Percentiles rank a stretch among this genome's conserved stretches.
phyloP scores from a whole-genome alignment of 169 alveolate genomes.

The Cryptosporidium muris region DNA sequence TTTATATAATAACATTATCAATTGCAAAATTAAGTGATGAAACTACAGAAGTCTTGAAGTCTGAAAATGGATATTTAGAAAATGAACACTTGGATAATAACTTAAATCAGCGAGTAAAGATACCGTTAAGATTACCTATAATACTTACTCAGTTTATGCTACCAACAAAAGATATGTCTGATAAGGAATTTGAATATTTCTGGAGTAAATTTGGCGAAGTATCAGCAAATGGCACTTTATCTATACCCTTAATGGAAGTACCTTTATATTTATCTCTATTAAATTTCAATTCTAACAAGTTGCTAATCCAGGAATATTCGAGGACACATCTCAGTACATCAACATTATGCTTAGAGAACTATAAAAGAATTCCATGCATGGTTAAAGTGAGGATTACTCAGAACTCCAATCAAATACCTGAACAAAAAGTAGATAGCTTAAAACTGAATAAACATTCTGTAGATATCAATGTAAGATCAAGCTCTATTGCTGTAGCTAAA shows the following conservation, averaged over 20 bases:
- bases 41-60: not conserved
- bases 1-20: constrained; percentile 10
- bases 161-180: constrained; percentile 60
- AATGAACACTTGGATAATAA: not conserved
- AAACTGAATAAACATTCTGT: not conserved
- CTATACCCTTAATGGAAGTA: constrained; percentile 25
- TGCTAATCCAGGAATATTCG: not conserved
- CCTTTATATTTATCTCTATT: constrained; percentile 29
- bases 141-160: constrained; percentile 48
- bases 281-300: constrained; percentile 20
- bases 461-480: constrained; percentile 45
- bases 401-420: not conserved
- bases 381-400: not conserved
- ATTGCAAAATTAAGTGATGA: constrained; percentile 18
- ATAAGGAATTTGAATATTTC: constrained; percentile 35
- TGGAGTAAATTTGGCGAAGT: constrained; percentile 49
- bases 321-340: constrained; percentile 31
- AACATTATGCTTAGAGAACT: constrained; percentile 14
- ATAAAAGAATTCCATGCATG: constrained; percentile 53
- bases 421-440: not conserved
- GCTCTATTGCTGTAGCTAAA: constrained; percentile 28
- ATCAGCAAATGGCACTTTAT: constrained; percentile 23
- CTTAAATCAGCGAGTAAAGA: not conserved
- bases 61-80: not conserved
- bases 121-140: constrained; percentile 41